Base-by-base conservation (phyloP, 495 filamentous ascomycete species). In the Penicillium alfredii region DNA sequence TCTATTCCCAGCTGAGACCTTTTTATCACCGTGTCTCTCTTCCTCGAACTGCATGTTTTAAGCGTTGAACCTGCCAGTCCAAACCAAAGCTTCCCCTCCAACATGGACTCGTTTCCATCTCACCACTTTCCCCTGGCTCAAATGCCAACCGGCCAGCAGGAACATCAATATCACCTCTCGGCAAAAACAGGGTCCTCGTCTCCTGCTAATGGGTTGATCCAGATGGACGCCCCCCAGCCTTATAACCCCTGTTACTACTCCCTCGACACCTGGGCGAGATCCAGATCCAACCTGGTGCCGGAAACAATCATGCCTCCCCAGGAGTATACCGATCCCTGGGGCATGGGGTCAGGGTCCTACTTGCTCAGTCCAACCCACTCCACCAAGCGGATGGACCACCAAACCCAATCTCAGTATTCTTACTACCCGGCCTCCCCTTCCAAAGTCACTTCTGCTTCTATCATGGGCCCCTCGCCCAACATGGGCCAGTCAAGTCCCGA, bases 111-210 rank as follows among this genome's bases (percentile, higher is more conserved):
- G 23, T 38, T 44, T 15, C 20, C 36, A 16, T 33, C 48, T 20
- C 37, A 45, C 31, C 35, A 36, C 26, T 49, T 42, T 16, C 37
- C 38, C 29, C 19, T 47, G 31, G 49, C 43, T 42, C 51, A 55
- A 29, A 40, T 53, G 25, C 35, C 61, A 47, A 52, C 47, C 41
- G 49, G 45, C 41, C 56, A 51, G 44, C 46, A 36, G 14, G 51
- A 48, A 37, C 44, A 42, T 30, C 43, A 48, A 6, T 38, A 39
- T 21, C 37, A 35, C 19, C 32, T 30, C 18, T 37, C 40, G 26
- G 52, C 25, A 44, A 51, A 47, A 49, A 49, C 55, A 44, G 44
- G 38, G 20, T 26, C 46, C 10, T 14, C 44, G 29, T 42, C 43
- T 23, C 34, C 40, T 16, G 39, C 42, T 42, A 38, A 32, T 17